Percentiles rank a stretch among this genome's conserved stretches.
Conservation (phyloP, 2,329 filamentous ascomycete species). For the Claviceps pazoutovae region DNA sequence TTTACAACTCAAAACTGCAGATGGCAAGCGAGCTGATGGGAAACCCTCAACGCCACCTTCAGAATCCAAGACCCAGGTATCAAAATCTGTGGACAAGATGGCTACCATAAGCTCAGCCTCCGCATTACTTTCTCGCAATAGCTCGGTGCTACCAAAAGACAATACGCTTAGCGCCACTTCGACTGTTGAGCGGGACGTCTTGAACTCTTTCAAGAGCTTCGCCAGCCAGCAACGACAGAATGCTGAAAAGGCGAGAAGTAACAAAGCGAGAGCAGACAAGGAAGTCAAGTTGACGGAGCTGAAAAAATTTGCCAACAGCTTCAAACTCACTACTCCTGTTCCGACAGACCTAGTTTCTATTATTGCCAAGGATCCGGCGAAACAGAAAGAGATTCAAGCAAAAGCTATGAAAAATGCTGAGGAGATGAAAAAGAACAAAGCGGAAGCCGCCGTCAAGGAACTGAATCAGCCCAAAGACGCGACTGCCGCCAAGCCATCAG, state of each 20-base stretch:
- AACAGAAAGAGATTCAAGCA: conserved; percentile 85
- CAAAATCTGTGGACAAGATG: conserved; percentile 13
- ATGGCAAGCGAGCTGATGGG: conserved; percentile 19
- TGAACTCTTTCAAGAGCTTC: conserved; percentile 51
- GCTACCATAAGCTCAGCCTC: conserved; percentile 19
- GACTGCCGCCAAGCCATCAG: conserved; percentile 22
- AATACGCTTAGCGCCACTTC: conserved; percentile 30
- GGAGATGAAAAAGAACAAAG: conserved; percentile 42
- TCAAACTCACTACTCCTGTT: conserved; percentile 88
- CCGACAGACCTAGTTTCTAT: conserved; percentile 86
- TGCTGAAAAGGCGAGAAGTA: conserved; percentile 41
- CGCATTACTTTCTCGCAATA: conserved; percentile 24
- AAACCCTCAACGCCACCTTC: conserved; percentile 10
- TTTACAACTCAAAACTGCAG: conserved; percentile 16
- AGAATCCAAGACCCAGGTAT: conserved; percentile 19
- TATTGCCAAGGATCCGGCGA: conserved; percentile 88
- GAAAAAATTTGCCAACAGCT: conserved; percentile 86
- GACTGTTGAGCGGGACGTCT: conserved; percentile 48
- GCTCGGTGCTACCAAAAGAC: conserved; percentile 26
- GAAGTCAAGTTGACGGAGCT: conserved; percentile 86
- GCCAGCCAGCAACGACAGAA: conserved; percentile 41
- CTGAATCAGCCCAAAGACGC: conserved; percentile 30
- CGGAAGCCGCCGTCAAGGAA: conserved; percentile 30
- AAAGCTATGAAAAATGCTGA: conserved; percentile 69
- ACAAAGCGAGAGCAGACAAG: conserved; percentile 60